Percentiles rank a stretch among this genome's conserved stretches.
Evolutionary conservation across 2,329 filamentous ascomycete species (phyloP).

Genomic region (Fusarium lyarnte): DNA sequence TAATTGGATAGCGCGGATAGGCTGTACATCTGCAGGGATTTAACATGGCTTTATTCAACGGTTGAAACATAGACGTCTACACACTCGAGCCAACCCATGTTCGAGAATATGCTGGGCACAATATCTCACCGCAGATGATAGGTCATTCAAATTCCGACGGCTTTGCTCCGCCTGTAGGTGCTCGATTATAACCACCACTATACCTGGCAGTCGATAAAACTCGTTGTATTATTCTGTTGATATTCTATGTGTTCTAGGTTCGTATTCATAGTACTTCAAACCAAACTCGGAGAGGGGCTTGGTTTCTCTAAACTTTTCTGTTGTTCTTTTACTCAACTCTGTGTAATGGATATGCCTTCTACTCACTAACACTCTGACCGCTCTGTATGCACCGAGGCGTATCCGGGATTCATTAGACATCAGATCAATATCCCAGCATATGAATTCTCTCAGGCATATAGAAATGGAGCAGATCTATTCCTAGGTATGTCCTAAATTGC

Average conservation of each 20-base stretch:
- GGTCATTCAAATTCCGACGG: background rate
- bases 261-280: background rate
- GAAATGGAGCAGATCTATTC: background rate
- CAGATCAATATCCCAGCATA: background rate
- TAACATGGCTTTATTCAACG: conserved; percentile 9
- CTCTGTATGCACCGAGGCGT: conserved; percentile 7
- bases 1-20: conserved; percentile 12
- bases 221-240: background rate
- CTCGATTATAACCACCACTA: background rate
- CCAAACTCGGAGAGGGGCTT: background rate
- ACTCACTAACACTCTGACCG: conserved; percentile 10
- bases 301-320: background rate
- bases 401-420: background rate
- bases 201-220: background rate
- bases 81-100: background rate
- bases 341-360: background rate
- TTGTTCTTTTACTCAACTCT: background rate
- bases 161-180: background rate
- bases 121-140: background rate
- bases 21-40: conserved; percentile 1
- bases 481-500: background rate
- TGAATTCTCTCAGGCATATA: background rate
- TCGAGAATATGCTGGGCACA: background rate
- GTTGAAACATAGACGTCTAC: background rate
- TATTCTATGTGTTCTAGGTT: background rate